Evolutionary conservation across 495 filamentous ascomycete species (phyloP).

Genomic region (Alectoria sarmentosa): DNA sequence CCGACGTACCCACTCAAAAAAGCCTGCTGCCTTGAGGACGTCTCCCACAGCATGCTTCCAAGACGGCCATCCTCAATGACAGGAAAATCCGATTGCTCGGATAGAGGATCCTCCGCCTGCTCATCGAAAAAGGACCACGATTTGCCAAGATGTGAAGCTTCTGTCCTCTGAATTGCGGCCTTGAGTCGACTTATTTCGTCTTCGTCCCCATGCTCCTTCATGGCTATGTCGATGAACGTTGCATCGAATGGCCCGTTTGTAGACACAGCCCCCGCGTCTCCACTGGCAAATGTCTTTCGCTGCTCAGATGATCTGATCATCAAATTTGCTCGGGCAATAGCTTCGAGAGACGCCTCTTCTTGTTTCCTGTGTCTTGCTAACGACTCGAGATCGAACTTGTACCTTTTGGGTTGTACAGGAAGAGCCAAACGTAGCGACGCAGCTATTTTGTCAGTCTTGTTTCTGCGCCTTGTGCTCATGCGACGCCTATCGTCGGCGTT

Average conservation of each 20-base stretch:
- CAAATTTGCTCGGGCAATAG: conserved; percentile 47
- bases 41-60: not conserved
- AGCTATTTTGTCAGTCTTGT: conserved; percentile 8
- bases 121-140: conserved; percentile 62
- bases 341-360: conserved; percentile 51
- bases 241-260: conserved; percentile 34
- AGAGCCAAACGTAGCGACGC: conserved; percentile 31
- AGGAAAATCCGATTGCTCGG: conserved; percentile 7
- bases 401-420: conserved; percentile 43
- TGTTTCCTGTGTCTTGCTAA: conserved; percentile 54
- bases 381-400: conserved; percentile 60
- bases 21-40: conserved; percentile 49
- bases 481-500: not conserved
- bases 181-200: conserved; percentile 51
- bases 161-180: conserved; percentile 67
- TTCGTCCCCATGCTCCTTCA: conserved; percentile 49
- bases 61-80: conserved; percentile 12
- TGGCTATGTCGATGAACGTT: conserved; percentile 35
- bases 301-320: conserved; percentile 33
- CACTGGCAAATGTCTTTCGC: conserved; percentile 25
- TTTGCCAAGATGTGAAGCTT: conserved; percentile 53
- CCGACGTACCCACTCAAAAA: conserved; percentile 64
- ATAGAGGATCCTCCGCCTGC: conserved; percentile 25
- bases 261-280: conserved; percentile 18
- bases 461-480: conserved; percentile 6